These are phyloP conservation scores for Ustilago vetiveriae DNA, from an alignment of 1,284 basidiomycete species.

Conservation along the genomic window DNA sequence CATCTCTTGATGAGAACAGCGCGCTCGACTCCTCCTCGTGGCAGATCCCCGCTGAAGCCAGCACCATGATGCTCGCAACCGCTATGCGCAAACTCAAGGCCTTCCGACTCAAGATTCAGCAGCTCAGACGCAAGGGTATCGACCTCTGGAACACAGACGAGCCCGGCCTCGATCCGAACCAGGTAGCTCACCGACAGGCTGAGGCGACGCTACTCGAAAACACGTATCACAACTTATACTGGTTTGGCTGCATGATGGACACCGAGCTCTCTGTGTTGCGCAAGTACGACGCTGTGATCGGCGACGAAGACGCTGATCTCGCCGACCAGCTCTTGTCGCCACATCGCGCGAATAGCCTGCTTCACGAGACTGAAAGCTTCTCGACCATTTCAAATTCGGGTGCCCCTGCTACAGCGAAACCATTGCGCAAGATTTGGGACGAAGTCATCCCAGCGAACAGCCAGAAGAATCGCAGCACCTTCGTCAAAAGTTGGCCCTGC, in stretches of 20 bases:
- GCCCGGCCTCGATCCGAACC: conserved; percentile 13
- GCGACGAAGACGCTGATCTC: conserved; percentile 41
- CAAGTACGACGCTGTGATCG: conserved; percentile 38
- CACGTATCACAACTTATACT: conserved; percentile 40
- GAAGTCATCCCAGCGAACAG: conserved; percentile 38
- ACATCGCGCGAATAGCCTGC: conserved; percentile 5
- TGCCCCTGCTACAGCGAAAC: neutral
- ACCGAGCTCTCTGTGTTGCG: conserved; percentile 32
- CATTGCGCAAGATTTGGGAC: conserved; percentile 41
- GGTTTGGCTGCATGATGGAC: conserved; percentile 42
- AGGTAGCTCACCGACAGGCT: conserved; percentile 14
- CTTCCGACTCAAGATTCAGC: conserved; percentile 37
- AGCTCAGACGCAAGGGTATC: conserved; percentile 30
- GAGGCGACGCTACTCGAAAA: conserved; percentile 33
- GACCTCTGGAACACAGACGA: conserved; percentile 30
- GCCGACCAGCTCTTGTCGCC: conserved; percentile 21
- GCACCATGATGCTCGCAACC: conserved; percentile 45
- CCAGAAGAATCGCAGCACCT: conserved; percentile 19
- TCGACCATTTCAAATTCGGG: neutral
- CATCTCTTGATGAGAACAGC: conserved; percentile 42
- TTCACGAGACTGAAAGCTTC: conserved; percentile 5
- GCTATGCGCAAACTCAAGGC: conserved; percentile 40
- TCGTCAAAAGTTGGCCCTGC: conserved; percentile 34
- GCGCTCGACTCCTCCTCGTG: conserved; percentile 35
- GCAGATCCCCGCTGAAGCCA: conserved; percentile 37